A percentile compares a stretch with the other conserved stretches of the same genome.
phyloP scores from a whole-genome alignment of 2,329 filamentous ascomycete species.

The Venturia carpophila region DNA sequence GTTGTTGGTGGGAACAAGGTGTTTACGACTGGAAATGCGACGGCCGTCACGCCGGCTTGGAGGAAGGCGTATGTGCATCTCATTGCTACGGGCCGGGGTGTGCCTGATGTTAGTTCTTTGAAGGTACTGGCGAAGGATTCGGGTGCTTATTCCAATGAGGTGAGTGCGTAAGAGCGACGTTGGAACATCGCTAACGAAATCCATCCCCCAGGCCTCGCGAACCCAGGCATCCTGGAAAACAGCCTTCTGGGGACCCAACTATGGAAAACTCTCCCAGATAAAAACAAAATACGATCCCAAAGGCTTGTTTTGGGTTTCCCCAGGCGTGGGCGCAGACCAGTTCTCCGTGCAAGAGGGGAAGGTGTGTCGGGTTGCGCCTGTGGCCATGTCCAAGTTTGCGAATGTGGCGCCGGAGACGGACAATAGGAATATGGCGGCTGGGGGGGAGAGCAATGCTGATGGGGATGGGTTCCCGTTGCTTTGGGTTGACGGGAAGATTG shows the following conservation, averaged over 20 bases:
- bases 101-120: conserved; percentile 2
- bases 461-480: conserved; percentile 4
- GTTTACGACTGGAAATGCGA: conserved; percentile 15
- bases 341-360: conserved; percentile 5
- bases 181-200: conserved; percentile 30
- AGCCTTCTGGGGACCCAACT: conserved; percentile 50
- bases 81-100: conserved; percentile 19
- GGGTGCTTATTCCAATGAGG: conserved; percentile 16
- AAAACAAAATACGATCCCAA: conserved; percentile 47
- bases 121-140: conserved; percentile 6
- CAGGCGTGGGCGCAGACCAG: conserved; percentile 17
- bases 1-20: conserved; percentile 18
- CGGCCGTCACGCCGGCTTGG: conserved; percentile 35
- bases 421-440: conserved; percentile 5
- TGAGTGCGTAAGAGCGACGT: too few relatives aligned
- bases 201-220: conserved; percentile 22
- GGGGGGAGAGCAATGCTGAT: conserved; percentile 2
- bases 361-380: conserved; percentile 12
- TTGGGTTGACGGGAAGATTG: conserved; percentile 4
- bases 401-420: conserved; percentile 3
- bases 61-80: conserved; percentile 37
- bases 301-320: conserved; percentile 41
- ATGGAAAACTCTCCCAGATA: conserved; percentile 40
- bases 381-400: background rate
- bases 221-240: conserved; percentile 33